Conservation (phyloP, 768 basidiomycete species). For the Dentipellis sp. region DNA sequence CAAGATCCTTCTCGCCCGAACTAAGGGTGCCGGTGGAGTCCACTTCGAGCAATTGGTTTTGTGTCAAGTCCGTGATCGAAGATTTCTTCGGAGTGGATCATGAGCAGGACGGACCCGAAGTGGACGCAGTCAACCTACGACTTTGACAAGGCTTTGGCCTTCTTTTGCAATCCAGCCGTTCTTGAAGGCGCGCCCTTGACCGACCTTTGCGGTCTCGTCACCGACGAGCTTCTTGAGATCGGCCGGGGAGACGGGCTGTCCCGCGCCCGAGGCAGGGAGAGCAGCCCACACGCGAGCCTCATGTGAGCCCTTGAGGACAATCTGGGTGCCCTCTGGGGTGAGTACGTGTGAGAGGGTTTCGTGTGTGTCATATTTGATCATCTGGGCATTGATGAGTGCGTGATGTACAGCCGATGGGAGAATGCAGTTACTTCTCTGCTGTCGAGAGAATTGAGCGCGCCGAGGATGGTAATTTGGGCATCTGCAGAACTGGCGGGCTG, state of each 20-base stretch:
- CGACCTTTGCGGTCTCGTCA: constrained; percentile 84
- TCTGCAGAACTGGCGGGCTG: constrained; percentile 56
- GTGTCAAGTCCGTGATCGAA: constrained; percentile 66
- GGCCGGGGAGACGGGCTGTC: constrained; percentile 51
- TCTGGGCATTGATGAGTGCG: constrained; percentile 36
- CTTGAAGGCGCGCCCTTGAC: constrained; percentile 94
- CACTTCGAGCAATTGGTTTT: constrained; percentile 65
- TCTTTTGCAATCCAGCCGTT: constrained; percentile 95
- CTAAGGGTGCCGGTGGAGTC: constrained; percentile 61
- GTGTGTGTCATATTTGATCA: constrained; percentile 74
- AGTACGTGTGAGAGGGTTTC: constrained; percentile 67
- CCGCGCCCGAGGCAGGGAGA: constrained; percentile 63
- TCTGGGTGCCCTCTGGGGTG: constrained; percentile 75
- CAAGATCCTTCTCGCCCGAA: constrained; percentile 72
- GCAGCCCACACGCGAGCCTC: constrained; percentile 92
- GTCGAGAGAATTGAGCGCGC: constrained; percentile 80
- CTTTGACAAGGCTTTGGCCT: constrained; percentile 76
- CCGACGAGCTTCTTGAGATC: constrained; percentile 73
- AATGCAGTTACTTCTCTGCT: constrained; percentile 10
- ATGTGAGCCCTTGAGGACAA: constrained; percentile 79
- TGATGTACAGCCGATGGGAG: background rate
- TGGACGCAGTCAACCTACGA: constrained; percentile 43
- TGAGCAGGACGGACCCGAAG: constrained; percentile 6
- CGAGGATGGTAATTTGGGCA: constrained; percentile 76
- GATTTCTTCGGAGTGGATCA: constrained; percentile 34